Percentiles rank a stretch among this genome's conserved stretches.
phyloP scores from a whole-genome alignment of 345 rosid genomes.

The Erysimum cheiranthoides region DNA sequence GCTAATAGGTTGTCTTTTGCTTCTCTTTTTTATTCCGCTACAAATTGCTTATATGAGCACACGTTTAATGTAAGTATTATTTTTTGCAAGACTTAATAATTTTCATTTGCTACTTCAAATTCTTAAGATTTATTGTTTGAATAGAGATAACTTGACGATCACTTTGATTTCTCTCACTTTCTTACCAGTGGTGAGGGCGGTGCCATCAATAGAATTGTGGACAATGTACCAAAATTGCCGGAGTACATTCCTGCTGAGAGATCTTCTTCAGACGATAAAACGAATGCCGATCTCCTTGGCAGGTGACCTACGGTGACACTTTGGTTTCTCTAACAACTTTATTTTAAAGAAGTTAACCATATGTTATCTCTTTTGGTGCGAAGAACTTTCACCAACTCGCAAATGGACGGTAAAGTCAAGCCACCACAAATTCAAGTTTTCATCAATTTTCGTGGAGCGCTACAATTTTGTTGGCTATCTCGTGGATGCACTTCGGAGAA shows the following conservation, averaged over 20 bases:
- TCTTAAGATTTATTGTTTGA: no score
- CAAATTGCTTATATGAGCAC: not conserved
- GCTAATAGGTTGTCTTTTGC: not conserved
- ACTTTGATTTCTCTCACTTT: not conserved
- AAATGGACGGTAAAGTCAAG: not conserved
- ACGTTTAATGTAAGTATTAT: not conserved
- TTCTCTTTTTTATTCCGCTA: not conserved
- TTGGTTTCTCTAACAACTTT: not conserved
- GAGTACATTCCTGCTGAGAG: not conserved
- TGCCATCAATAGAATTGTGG: not conserved
- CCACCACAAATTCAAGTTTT: conserved; percentile 21
- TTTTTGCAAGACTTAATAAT: conserved; percentile 6
- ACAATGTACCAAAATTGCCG: not conserved
- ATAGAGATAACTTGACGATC: not conserved
- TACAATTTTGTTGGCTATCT: conserved; percentile 17
- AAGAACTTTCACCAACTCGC: not conserved
- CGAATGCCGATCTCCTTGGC: not conserved
- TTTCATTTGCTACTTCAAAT: not conserved
- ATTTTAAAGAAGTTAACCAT: not conserved
- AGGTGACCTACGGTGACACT: not conserved
- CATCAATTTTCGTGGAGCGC: conserved; percentile 26
- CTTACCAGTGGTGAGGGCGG: not conserved
- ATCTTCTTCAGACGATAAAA: not conserved
- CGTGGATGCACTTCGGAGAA: not conserved
- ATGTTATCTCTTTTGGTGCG: not conserved